These are phyloP conservation scores for Carpinus viminea DNA, from an alignment of 306 rosid genomes.

Conservation along the genomic window DNA sequence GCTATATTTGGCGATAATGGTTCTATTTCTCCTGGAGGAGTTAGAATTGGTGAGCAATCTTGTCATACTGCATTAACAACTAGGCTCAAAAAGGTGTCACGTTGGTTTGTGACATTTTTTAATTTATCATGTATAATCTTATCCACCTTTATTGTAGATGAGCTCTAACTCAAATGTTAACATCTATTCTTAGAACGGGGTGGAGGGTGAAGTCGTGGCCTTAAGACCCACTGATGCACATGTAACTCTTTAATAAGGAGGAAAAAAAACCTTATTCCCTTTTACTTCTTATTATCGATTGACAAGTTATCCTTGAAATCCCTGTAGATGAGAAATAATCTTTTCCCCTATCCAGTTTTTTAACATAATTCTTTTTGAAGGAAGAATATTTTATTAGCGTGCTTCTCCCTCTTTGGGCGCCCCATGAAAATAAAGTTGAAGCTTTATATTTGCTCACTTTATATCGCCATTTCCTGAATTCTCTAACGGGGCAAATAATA, in stretches of 20 bases:
- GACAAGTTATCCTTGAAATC: no score
- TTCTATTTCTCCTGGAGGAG: conserved; percentile 72
- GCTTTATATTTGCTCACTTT: not conserved
- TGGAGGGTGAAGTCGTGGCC: not conserved
- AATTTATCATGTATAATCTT: not conserved
- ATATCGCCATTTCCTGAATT: not conserved
- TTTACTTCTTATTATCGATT: no score
- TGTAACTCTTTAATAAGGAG: not conserved
- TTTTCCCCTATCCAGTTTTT: not conserved
- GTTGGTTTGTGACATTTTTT: not conserved
- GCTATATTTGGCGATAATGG: conserved; percentile 69
- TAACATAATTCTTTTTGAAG: not conserved
- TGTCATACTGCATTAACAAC: not conserved
- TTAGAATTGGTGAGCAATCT: conserved; percentile 71
- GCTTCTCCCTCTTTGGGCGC: not conserved
- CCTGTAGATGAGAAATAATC: no score
- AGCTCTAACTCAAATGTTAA: not conserved
- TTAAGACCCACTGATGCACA: not conserved
- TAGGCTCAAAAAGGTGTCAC: not conserved
- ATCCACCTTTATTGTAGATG: not conserved
- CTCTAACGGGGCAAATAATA: not conserved
- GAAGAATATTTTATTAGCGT: not conserved
- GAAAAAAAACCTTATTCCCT: not conserved
- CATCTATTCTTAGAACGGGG: not conserved
- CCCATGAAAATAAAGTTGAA: not conserved